Conservation (phyloP, 2,329 filamentous ascomycete species). For the Colletotrichum kahawae region DNA sequence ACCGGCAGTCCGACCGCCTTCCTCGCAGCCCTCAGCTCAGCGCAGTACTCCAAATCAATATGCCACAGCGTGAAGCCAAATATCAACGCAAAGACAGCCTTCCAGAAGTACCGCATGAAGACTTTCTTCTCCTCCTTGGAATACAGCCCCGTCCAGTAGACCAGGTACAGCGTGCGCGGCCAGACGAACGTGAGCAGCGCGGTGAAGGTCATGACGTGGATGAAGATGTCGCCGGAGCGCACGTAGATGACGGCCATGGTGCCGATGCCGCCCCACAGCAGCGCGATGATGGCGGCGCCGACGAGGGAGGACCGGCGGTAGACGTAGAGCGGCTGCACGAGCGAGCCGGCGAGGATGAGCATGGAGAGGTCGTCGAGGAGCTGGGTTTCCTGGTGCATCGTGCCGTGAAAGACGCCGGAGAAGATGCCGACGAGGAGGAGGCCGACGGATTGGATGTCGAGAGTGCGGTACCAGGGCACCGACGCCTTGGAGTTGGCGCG, state of each 20-base stretch:
- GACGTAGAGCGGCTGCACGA: constrained; percentile 55
- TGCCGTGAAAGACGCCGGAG: constrained; percentile 50
- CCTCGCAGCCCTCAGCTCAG: constrained; percentile 49
- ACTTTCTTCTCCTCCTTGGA: constrained; percentile 31
- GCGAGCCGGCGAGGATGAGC: constrained; percentile 56
- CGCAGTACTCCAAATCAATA: constrained; percentile 59
- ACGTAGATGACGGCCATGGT: constrained; percentile 48
- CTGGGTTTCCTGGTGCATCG: constrained; percentile 45
- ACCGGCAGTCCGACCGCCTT: constrained; percentile 55
- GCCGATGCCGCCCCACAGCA: constrained; percentile 44
- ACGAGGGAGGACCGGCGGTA: constrained; percentile 43
- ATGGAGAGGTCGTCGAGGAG: constrained; percentile 64
- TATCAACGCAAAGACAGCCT: constrained; percentile 38
- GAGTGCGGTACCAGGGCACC: constrained; percentile 33
- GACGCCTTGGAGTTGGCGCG: constrained; percentile 33
- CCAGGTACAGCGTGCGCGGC: constrained; percentile 38
- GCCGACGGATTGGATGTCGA: constrained; percentile 46
- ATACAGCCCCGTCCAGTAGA: constrained; percentile 31
- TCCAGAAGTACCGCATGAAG: constrained; percentile 31
- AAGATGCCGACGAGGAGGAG: constrained; percentile 46
- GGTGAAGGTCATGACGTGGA: constrained; percentile 46
- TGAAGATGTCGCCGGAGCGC: constrained; percentile 44
- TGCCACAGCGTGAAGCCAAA: constrained; percentile 60
- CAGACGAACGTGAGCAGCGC: constrained; percentile 35
- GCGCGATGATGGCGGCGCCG: constrained; percentile 34